Evolutionary conservation across 2,329 filamentous ascomycete species (phyloP), one percentile per base, ranked within the genome.

Genomic region (Ophiosphaerella korrae): DNA sequence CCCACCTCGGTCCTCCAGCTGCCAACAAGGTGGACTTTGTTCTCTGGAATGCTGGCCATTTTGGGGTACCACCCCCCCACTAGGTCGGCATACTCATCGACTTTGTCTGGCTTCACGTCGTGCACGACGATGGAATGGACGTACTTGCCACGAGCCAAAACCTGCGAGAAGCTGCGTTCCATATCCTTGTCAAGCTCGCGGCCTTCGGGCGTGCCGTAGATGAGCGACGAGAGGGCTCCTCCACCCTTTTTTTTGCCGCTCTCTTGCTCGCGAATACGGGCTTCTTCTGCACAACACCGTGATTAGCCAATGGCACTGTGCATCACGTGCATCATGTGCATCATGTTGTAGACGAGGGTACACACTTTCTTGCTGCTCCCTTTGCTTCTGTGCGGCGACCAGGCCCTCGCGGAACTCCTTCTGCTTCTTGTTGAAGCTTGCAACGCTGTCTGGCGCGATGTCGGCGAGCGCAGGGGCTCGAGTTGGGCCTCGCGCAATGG

Each of bases 1-100:
- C 94, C 94, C 44, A 99, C 92, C 75, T 99, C 94, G 13, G 92
- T 97, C 75, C 93, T 86, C 94, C 94, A 99, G 80, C 93, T 97
- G 66, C 94, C 94, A 5, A 99, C 94, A 50, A 99, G 79, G 74
- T 99, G 88, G 62, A 99, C 93, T 77, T 93, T 93, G 77, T 97
- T 96, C 77, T 94, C 88, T 16, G 89, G 86, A 61, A 86, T 82
- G 52, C 83, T 82, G 39, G 94, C 94, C 83, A 97, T 92, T 70
- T 84, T 86, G 7, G 94, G 93, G 71, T 99, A 99, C 89, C 91
- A 97, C 33, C 84, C 81, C 53, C 94, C 91, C 12, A 97, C 90
- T 42, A 97, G 81, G 51, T 93, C 83, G 44, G 93, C 87, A 71
- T 99, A 99, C 69, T 97, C 93, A 57, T 97, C 92, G 40, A 97